phyloP scores from a whole-genome alignment of 2,329 filamentous ascomycete genomes.

The Ophiostoma ulmi region DNA sequence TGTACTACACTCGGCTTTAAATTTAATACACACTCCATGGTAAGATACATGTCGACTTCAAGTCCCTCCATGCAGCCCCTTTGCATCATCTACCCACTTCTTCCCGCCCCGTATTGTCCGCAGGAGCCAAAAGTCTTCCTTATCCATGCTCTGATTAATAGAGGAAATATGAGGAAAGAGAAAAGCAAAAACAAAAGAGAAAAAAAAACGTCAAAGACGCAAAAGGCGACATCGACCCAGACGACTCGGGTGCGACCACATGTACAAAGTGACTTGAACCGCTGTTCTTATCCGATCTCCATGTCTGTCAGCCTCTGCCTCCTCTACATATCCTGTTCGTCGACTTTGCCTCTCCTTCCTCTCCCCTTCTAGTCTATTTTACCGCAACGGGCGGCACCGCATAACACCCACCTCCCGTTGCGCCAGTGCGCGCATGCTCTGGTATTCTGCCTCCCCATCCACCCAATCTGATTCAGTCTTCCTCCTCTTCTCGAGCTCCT shows the following conservation, averaged over 20 bases:
- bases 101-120: conserved; percentile 8
- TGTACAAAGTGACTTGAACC: background rate
- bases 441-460: background rate
- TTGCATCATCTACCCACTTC: conserved; percentile 13
- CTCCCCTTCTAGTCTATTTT: conserved; percentile 11
- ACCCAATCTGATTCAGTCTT: background rate
- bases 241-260: background rate
- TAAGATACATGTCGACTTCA: background rate
- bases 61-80: conserved; percentile 3
- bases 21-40: background rate
- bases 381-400: conserved; percentile 17
- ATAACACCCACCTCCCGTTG: conserved; percentile 4
- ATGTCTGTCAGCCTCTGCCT: background rate
- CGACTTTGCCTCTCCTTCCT: conserved; percentile 7
- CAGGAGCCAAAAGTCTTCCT: conserved; percentile 7
- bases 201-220: background rate
- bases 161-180: background rate
- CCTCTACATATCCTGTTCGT: background rate
- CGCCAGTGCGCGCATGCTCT: conserved; percentile 11
- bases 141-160: background rate
- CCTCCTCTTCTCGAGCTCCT: background rate
- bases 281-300: background rate
- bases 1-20: background rate
- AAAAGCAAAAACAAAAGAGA: background rate
- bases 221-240: background rate